These are phyloP conservation scores for Geranomyces michiganensis DNA, from an alignment of 192 early-diverging fungal species.

Conservation along the genomic window DNA sequence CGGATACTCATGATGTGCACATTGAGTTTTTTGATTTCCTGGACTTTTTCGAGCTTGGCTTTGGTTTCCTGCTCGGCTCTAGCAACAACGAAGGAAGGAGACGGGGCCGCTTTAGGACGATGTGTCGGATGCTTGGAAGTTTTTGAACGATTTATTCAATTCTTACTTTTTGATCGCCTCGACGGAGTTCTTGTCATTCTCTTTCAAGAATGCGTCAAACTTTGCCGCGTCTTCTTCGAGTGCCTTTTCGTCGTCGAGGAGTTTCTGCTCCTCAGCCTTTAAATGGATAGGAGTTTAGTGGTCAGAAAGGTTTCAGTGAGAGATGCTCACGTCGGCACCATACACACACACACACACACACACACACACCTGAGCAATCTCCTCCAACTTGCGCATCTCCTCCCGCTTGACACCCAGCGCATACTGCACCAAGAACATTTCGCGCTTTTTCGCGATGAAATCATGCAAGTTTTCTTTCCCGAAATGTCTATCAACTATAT, in stretches of 20 bases:
- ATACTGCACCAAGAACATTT: constrained; percentile 66
- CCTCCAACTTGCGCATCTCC: constrained; percentile 63
- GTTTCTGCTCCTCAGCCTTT: constrained; percentile 64
- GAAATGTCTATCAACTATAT: constrained; percentile 53
- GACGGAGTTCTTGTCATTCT: constrained; percentile 65
- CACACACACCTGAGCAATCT: constrained; percentile 58
- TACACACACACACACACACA: too few species aligned
- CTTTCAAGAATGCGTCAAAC: constrained; percentile 64
- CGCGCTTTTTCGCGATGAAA: constrained; percentile 62
- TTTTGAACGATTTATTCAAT: background rate
- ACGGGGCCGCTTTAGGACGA: background rate
- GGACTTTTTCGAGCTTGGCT: constrained; percentile 61
- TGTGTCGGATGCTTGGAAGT: background rate
- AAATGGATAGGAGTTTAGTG: background rate
- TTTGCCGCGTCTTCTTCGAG: constrained; percentile 65
- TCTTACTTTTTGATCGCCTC: constrained; percentile 59
- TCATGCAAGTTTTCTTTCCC: constrained; percentile 62
- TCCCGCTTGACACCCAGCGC: constrained; percentile 62
- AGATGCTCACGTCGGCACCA: background rate
- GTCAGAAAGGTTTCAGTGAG: too few species aligned
- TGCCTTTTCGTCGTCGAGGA: constrained; percentile 62
- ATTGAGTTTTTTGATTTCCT: constrained; percentile 65
- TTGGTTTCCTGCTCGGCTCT: constrained; percentile 68
- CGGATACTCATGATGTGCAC: constrained; percentile 61
- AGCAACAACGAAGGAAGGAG: background rate